Evolutionary conservation across 768 basidiomycete species (phyloP), one percentile per base, ranked within the genome.

Genomic region (Tephrocybe sp.): DNA sequence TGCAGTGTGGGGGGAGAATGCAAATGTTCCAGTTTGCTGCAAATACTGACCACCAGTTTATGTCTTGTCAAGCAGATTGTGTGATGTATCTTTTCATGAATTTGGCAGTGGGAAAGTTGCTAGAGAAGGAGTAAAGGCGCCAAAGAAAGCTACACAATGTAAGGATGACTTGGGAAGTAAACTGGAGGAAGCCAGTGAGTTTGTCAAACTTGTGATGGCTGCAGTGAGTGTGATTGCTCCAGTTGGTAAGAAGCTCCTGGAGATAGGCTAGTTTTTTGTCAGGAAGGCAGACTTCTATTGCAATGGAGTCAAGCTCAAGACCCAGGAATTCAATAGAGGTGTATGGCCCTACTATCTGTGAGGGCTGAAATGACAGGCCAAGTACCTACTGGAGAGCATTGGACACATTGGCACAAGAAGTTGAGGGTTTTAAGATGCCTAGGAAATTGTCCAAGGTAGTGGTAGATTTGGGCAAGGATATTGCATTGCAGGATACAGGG

Each of bases 381-480:
- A 73, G 63, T 20, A 69, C 56, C 33, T 50, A 62, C 32, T 66
- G 54, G 2, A 67, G 14, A 3, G 51, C 32, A 2, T 34, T 30
- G 4, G 20, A 11, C 17, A 32, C 33, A 17, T 14, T 20, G 11
- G 6, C 20, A 70, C 65, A 6, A 72, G 59, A 42, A 67, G 69
- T 32, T 72, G 69, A 9, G 59, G 61, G 25, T 23, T 23, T 3
- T 69, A 53, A 17, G 3, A 36, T 36, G 14, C 34, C 34, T 5
- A 73, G 62, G 48, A 73, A 73, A 37, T 73, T 65, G 37, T 74
- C n/a, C 66, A 1, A 74, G 60, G 43, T 70, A 72, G 37, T 73
- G 71, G 6, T 59, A 58, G 1, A 72, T 48, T 10, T 5, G 65
- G 60, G 1, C 66, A 66, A 43, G 71, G 63, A 52, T 68, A 11